These are phyloP conservation scores for Hymenotorrendiella dingleyae DNA, from an alignment of 2,329 filamentous ascomycete species.

Conservation along the genomic window DNA sequence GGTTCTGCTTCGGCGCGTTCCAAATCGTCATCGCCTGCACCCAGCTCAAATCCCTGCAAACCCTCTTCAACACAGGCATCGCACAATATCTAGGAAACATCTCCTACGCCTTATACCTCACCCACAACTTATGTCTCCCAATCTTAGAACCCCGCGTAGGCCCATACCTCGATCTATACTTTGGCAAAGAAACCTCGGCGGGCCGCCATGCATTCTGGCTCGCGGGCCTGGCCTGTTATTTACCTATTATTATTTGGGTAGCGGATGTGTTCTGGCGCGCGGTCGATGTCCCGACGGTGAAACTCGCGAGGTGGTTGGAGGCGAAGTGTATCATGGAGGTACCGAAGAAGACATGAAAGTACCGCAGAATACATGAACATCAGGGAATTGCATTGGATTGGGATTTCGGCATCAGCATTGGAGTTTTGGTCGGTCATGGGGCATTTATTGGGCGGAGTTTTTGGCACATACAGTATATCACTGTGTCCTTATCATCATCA, in stretches of 20 bases:
- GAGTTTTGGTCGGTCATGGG: too few relatives aligned
- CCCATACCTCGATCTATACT: conserved; percentile 19
- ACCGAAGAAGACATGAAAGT: conserved; percentile 19
- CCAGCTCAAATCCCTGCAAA: conserved; percentile 34
- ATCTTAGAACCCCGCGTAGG: conserved; percentile 19
- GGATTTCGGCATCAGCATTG: too few relatives aligned
- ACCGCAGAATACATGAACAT: too few relatives aligned
- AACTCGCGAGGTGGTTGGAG: conserved; percentile 44
- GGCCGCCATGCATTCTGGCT: conserved; percentile 29
- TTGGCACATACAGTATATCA: too few relatives aligned
- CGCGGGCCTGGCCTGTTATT: conserved; percentile 35
- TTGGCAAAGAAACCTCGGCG: conserved; percentile 17
- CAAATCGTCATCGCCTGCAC: conserved; percentile 28
- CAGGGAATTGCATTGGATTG: too few relatives aligned
- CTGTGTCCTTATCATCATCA: too few relatives aligned
- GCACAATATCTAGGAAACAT: conserved; percentile 52
- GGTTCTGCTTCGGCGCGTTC: conserved; percentile 27
- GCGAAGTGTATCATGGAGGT: conserved; percentile 18
- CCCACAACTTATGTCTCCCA: conserved; percentile 47
- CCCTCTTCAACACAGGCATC: conserved; percentile 40
- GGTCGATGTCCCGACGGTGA: conserved; percentile 46
- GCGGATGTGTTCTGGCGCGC: conserved; percentile 54
- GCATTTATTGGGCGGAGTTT: too few relatives aligned
- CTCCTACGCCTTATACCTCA: conserved; percentile 52
- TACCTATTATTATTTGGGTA: conserved; percentile 44